These are phyloP conservation scores for Whalleya microplaca DNA, from an alignment of 2,329 filamentous ascomycete species.

Conservation along the genomic window DNA sequence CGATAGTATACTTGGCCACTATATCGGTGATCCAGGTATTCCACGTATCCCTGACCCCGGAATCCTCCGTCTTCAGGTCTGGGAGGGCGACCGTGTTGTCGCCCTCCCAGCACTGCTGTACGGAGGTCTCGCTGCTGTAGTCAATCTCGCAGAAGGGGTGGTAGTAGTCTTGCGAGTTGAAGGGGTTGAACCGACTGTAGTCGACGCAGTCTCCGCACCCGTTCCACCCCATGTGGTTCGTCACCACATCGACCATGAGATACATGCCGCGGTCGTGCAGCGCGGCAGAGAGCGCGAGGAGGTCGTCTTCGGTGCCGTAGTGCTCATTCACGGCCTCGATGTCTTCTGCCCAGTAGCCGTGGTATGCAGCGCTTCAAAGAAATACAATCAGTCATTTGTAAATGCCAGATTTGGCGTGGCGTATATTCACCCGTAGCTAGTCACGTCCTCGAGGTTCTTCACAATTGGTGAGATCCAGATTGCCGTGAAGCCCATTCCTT, in stretches of 20 bases:
- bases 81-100: constrained; percentile 56
- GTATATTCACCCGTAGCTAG: not conserved
- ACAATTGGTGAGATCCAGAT: constrained; percentile 64
- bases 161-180: constrained; percentile 60
- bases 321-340: constrained; percentile 58
- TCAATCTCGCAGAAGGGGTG: constrained; percentile 63
- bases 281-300: constrained; percentile 58
- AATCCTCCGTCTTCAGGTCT: constrained; percentile 61
- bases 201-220: constrained; percentile 47
- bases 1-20: constrained; percentile 64
- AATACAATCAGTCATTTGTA: not conserved
- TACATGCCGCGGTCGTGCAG: constrained; percentile 49
- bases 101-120: constrained; percentile 53
- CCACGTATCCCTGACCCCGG: constrained; percentile 53
- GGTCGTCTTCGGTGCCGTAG: constrained; percentile 62
- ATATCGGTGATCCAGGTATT: constrained; percentile 63
- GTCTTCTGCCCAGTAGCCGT: constrained; percentile 59
- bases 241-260: constrained; percentile 54
- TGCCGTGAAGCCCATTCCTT: constrained; percentile 62
- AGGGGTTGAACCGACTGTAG: constrained; percentile 43
- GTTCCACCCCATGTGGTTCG: constrained; percentile 58
- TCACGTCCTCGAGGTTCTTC: not conserved
- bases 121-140: constrained; percentile 53
- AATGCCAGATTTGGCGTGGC: not conserved
- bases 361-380: constrained; percentile 47